phyloP scores from a whole-genome alignment of 2,329 filamentous ascomycete species.

The Cercospora janseana region DNA sequence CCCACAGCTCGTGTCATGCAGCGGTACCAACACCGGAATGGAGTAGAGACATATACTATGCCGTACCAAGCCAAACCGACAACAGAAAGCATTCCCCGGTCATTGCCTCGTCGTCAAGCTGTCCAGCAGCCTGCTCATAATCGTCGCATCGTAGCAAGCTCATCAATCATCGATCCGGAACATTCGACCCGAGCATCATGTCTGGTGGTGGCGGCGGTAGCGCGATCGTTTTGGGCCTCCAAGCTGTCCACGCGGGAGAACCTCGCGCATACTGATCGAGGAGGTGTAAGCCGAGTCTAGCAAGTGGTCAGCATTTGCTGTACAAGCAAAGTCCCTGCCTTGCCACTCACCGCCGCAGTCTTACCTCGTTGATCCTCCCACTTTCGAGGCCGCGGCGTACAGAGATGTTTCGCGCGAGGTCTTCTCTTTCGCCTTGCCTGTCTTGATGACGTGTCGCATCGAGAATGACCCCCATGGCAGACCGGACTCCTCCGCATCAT shows the following conservation, averaged over 20 bases:
- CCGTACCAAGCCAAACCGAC: too few relatives aligned
- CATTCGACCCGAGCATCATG: constrained; percentile 9
- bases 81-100: background rate
- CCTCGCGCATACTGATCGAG: constrained; percentile 44
- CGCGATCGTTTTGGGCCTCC: constrained; percentile 14
- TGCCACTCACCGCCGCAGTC: constrained; percentile 27
- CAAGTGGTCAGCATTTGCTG: constrained; percentile 18
- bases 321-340: constrained; percentile 1
- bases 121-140: constrained; percentile 10
- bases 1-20: too few relatives aligned
- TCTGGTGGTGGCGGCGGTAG: background rate
- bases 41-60: background rate
- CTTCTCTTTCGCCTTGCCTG: constrained; percentile 47
- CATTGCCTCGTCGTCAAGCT: constrained; percentile 5
- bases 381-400: constrained; percentile 39
- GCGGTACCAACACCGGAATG: too few relatives aligned
- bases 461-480: constrained; percentile 71
- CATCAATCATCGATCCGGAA: constrained; percentile 10
- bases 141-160: constrained; percentile 9
- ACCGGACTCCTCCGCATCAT: constrained; percentile 57
- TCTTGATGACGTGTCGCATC: constrained; percentile 53
- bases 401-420: constrained; percentile 44
- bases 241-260: constrained; percentile 30
- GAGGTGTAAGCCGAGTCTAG: constrained; percentile 42
- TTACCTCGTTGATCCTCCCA: constrained; percentile 43